Evolutionary conservation across 768 basidiomycete genomes (phyloP).

Genomic region (Suillus bovinus): DNA sequence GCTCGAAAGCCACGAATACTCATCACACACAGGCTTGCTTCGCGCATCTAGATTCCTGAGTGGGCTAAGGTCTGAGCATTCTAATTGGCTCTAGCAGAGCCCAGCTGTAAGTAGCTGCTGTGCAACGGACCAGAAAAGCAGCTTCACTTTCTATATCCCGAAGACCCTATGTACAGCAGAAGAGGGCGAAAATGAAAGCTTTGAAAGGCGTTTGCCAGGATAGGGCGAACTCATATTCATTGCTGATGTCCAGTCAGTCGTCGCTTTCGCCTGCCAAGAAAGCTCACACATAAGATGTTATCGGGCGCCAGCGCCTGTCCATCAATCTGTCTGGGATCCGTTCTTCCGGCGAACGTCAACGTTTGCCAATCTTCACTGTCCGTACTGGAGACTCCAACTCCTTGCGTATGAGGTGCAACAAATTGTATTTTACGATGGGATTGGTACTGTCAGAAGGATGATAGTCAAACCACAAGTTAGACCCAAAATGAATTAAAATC

Average conservation of each 20-base stretch:
- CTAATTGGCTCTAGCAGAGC: not conserved
- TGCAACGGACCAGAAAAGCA: not conserved
- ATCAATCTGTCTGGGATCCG: not conserved
- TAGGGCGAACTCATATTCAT: not conserved
- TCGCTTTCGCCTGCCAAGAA: not conserved
- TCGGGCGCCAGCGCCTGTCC: not conserved
- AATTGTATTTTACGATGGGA: not conserved
- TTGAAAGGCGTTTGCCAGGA: not conserved
- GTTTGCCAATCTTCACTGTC: not conserved
- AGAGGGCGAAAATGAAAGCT: not conserved
- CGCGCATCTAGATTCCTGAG: not conserved
- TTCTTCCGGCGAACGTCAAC: not conserved
- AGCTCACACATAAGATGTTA: not conserved
- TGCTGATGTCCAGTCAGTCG: not conserved
- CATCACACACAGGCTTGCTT: not conserved
- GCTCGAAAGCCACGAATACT: not conserved
- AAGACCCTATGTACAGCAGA: not conserved
- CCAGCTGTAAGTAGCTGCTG: not conserved
- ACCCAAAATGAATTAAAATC: not conserved
- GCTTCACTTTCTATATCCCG: not conserved
- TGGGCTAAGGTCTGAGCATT: constrained; percentile 1
- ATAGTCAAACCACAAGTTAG: not conserved
- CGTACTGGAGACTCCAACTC: not conserved
- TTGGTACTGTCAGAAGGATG: too few relatives aligned
- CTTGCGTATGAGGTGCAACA: not conserved